Base-by-base conservation (phyloP, 495 filamentous ascomycete genomes). In the Penicillium lagena region DNA sequence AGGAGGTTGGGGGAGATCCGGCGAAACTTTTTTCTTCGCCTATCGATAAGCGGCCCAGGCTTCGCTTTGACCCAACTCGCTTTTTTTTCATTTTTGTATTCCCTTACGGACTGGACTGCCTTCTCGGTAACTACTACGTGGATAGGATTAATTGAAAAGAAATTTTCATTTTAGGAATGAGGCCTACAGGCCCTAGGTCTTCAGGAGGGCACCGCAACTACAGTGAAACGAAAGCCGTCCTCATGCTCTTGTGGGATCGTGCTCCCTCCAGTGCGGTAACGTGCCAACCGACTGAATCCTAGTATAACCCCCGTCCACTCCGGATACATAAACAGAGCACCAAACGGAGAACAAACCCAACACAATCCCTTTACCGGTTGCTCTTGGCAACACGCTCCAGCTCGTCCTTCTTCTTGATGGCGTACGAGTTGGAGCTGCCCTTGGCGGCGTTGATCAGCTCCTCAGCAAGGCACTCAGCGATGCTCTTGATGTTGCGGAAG, bases 341-440 rank as follows among this genome's bases (percentile, higher is more conserved):
- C 60, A 72, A 71, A 72, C 67, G 67, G 66, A 71, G 64, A 71
- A 67, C 58, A 62, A 56, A 57, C 54, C 65, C 62, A 67, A 63
- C 54, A 61, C 52, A 58, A 53, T 46, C 62, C 60, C 55, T 72
- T 72, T 97, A 98, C 85, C 93, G 87, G 83, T 98, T 98, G 77
- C 81, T 87, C 89, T 98, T 98, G 73, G 93, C 93, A 67, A 98
- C 93, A 86, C 93, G 93, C 85, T 98, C 93, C 76, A 99, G 72
- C 85, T 99, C 94, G 72, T 99, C 93, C 90, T 99, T 99, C 89
- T 99, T 99, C 88, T 99, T 99, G 81, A 99, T 99, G 52, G 93
- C 93, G 68, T 97, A 99, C 52, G 88, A 95, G 87, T 99, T 99
- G 74, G 86, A 91, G 83, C 86, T 90, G 57, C 93, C 93, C 87